Evolutionary conservation across 2,329 filamentous ascomycete species (phyloP).

Genomic region (Rhynchosporium graminicola): DNA sequence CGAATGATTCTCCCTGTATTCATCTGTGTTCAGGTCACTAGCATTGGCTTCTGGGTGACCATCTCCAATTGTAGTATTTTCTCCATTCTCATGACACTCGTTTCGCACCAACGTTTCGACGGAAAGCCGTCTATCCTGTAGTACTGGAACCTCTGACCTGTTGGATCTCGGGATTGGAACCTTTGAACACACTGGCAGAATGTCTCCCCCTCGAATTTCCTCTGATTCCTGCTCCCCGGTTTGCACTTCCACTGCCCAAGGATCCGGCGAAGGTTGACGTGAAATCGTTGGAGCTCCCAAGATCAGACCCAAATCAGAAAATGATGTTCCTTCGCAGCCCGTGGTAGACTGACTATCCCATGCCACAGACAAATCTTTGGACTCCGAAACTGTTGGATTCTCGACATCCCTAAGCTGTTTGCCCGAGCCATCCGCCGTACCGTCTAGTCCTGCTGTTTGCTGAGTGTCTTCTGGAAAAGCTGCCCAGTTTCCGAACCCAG

Average conservation of each 20-base stretch:
- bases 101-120: constrained; percentile 1
- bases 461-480: constrained; percentile 22
- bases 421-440: constrained; percentile 25
- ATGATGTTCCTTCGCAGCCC: constrained; percentile 12
- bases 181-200: no score
- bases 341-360: constrained; percentile 24
- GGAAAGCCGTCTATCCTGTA: background rate
- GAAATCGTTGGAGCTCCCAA: constrained; percentile 19
- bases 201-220: background rate
- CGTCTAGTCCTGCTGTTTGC: constrained; percentile 25
- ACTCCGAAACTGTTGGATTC: constrained; percentile 14
- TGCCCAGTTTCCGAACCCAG: constrained; percentile 37
- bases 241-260: constrained; percentile 31
- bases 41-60: background rate
- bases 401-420: constrained; percentile 9
- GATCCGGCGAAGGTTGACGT: constrained; percentile 37
- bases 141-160: background rate
- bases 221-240: constrained; percentile 2
- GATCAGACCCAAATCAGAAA: constrained; percentile 24
- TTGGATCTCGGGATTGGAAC: background rate
- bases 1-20: background rate
- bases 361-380: constrained; percentile 14
- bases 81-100: background rate
- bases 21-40: background rate
- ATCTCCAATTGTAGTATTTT: background rate